A percentile compares a stretch with the other conserved stretches of the same genome.
Conservation (phyloP, 2,329 filamentous ascomycete species). For the Diaporthe eres region DNA sequence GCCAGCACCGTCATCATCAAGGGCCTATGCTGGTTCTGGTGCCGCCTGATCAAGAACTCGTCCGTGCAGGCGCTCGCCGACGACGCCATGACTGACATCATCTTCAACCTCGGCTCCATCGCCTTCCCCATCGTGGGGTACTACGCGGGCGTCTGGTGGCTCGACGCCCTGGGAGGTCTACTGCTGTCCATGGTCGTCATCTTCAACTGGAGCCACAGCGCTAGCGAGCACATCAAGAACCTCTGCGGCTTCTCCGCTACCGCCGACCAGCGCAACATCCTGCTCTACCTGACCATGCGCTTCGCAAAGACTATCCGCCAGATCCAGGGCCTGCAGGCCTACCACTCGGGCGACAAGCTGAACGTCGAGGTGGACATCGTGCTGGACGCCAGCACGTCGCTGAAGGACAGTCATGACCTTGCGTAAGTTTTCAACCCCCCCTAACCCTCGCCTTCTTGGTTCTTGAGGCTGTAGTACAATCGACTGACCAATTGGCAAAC, state of each 20-base stretch:
- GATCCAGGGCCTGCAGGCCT: constrained; percentile 88
- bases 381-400: constrained; percentile 79
- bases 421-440: constrained; percentile 53
- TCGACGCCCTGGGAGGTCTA: constrained; percentile 84
- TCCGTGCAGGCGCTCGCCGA: constrained; percentile 82
- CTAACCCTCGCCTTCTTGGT: constrained; percentile 1
- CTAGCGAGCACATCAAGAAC: constrained; percentile 83
- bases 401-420: constrained; percentile 87
- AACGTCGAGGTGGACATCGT: constrained; percentile 88
- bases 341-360: constrained; percentile 87
- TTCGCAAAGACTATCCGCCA: constrained; percentile 90
- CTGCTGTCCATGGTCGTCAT: constrained; percentile 85
- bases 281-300: constrained; percentile 93
- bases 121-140: constrained; percentile 87
- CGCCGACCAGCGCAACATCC: constrained; percentile 85
- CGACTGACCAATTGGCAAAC: background rate
- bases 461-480: background rate
- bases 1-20: constrained; percentile 85
- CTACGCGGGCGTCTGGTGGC: constrained; percentile 85
- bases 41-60: constrained; percentile 86
- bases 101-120: constrained; percentile 93
- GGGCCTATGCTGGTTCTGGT: constrained; percentile 88
- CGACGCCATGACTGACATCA: constrained; percentile 67
- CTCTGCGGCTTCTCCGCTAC: constrained; percentile 84
- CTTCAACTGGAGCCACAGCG: constrained; percentile 82